Evolutionary conservation across 108 stramenopile genomes (phyloP), one percentile per base, ranked within the genome.

Genomic region (Seminavis robusta): DNA sequence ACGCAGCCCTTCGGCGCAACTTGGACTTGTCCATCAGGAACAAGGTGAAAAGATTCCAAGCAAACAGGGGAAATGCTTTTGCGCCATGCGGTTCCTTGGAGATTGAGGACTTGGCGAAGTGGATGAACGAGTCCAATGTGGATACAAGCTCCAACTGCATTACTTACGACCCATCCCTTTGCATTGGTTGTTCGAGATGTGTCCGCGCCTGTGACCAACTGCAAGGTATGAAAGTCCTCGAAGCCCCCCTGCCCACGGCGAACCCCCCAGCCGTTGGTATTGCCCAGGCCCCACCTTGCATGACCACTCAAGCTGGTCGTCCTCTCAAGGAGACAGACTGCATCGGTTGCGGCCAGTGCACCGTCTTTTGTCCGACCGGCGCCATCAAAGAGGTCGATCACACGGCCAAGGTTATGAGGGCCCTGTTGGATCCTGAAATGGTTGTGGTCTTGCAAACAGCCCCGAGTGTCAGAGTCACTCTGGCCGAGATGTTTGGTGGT

Each of bases 271-370:
- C 43, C 37, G 26, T 13, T 30, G 45, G 31, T 11, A 40, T 59
- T 25, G 17, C 57, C 19, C 17, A 6, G 9, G 7, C 21, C 15
- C 45, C 31, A 8, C 33, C 31, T 20, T 47, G 46, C 34, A 72
- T 40, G 73, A 66, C 60, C 16, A 74, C 77, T 26, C 48, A 33
- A 41, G 64, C 65, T 16, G 73, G 69, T 37, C 52, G 56, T 33
- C 76, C 76, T 7, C 54, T 77, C 3, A 45, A 31, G 1, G 71
- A 73, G 23, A 77, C 76, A 4, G 69, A 65, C 1, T 77, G 76
- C 42, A 77, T 77, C 38, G 41, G 42, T 25, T 77, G 76, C 53
- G 76, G 76, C 9, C 76, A 77, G 38, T 77, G 76, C 32, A 72
- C 67, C 3, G 32, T 70, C 5, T 48, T 59, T 23, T 77, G 76